phyloP scores from a whole-genome alignment of 352 stramenopile species.

The Pythium grandisporangium region DNA sequence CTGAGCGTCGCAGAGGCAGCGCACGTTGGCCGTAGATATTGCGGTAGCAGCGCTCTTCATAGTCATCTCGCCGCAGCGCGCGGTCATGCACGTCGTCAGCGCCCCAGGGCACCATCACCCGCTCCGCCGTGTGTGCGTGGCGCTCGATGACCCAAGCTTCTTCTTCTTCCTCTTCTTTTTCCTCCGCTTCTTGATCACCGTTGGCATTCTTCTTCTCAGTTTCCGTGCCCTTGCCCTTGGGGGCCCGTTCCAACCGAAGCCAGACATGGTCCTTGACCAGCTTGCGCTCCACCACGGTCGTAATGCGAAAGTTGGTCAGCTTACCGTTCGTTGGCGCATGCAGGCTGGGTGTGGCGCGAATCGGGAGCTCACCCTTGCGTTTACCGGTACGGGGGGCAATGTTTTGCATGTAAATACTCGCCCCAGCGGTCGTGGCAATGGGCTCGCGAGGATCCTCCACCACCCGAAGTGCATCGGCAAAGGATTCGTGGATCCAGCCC shows the following conservation, averaged over 20 bases:
- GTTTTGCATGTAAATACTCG: slow-evolving; percentile 56
- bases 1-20: slow-evolving; percentile 36
- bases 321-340: slow-evolving; percentile 41
- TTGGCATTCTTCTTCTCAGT: slow-evolving; percentile 5
- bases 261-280: slow-evolving; percentile 70
- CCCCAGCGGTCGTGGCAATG: too few relatives aligned
- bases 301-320: slow-evolving; percentile 44
- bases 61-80: slow-evolving; percentile 7
- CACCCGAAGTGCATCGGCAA: slow-evolving; percentile 28
- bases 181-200: slow-evolving; percentile 6
- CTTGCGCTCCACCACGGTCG: slow-evolving; percentile 49
- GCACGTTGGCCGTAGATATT: slow-evolving; percentile 52
- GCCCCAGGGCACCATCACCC: slow-evolving; percentile 49
- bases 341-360: slow-evolving; percentile 51
- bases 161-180: slow-evolving; percentile 6
- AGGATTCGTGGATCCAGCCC: slow-evolving; percentile 64
- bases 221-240: slow-evolving; percentile 11
- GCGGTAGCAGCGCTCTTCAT: slow-evolving; percentile 51
- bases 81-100: slow-evolving; percentile 20
- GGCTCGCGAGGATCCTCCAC: slow-evolving; percentile 39
- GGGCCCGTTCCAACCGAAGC: slow-evolving; percentile 26
- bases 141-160: slow-evolving; percentile 72
- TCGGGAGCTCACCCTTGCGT: slow-evolving; percentile 46
- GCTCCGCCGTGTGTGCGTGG: slow-evolving; percentile 58
- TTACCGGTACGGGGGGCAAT: slow-evolving; percentile 45